Evolutionary conservation across 768 basidiomycete genomes (phyloP).

Genomic region (Mycena floridula): DNA sequence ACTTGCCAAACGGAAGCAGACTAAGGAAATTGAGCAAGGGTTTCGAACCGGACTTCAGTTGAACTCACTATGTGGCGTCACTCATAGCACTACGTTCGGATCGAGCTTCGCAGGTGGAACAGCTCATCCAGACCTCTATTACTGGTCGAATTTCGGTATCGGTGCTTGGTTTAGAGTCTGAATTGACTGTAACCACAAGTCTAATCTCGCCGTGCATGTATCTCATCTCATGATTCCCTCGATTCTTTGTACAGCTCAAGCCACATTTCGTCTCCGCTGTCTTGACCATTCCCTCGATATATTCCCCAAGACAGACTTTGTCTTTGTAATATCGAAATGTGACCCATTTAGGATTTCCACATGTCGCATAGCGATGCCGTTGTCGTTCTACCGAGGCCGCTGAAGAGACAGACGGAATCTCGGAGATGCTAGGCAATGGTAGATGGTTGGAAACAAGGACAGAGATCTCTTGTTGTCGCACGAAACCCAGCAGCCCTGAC

Average conservation of each 20-base stretch:
- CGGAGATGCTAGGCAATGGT: slow-evolving; percentile 7
- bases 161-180: neutral
- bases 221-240: slow-evolving; percentile 27
- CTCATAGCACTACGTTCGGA: slow-evolving; percentile 30
- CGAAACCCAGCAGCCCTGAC: slow-evolving; percentile 45
- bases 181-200: slow-evolving; percentile 19
- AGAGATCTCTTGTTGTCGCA: slow-evolving; percentile 51
- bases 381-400: neutral
- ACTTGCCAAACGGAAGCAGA: slow-evolving; percentile 52
- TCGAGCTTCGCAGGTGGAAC: slow-evolving; percentile 36
- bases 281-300: too few relatives aligned
- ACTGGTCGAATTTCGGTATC: neutral
- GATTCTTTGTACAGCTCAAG: slow-evolving; percentile 13
- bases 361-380: neutral
- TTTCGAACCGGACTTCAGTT: too few relatives aligned
- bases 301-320: too few relatives aligned
- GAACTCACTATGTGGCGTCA: slow-evolving; percentile 21
- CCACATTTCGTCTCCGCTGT: slow-evolving; percentile 6
- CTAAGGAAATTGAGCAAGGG: too few relatives aligned
- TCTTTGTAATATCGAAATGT: too few relatives aligned
- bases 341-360: too few relatives aligned
- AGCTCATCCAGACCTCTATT: slow-evolving; percentile 41
- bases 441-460: slow-evolving; percentile 42
- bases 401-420: neutral
- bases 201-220: slow-evolving; percentile 29